phyloP scores from a whole-genome alignment of 768 basidiomycete species.

The Trametes elegans region DNA sequence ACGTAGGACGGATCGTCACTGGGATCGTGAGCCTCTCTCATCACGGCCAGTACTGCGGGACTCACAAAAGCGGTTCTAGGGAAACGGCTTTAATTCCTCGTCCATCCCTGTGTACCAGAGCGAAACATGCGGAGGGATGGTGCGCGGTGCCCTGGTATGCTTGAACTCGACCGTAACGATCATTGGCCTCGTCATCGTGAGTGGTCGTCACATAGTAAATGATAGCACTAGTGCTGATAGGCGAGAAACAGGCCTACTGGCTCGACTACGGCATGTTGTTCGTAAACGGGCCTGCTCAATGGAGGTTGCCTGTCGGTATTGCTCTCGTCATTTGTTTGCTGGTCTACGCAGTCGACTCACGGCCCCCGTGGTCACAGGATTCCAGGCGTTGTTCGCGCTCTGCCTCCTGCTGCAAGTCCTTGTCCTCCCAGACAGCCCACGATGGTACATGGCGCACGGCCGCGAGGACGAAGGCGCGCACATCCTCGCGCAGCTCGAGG shows the following conservation, averaged over 20 bases:
- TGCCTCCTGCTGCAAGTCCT: constrained; percentile 35
- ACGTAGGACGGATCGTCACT: constrained; percentile 38
- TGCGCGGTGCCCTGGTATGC: constrained; percentile 37
- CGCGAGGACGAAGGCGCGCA: constrained; percentile 34
- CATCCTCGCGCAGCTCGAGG: constrained; percentile 36
- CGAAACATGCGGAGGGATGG: constrained; percentile 37
- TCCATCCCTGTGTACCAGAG: constrained; percentile 42
- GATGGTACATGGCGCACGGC: constrained; percentile 42
- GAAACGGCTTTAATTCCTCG: constrained; percentile 42
- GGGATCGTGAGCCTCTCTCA: constrained; percentile 32
- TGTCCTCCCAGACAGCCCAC: constrained; percentile 39
- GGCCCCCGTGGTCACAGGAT: constrained; percentile 26
- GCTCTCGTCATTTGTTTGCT: background rate
- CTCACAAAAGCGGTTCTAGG: constrained; percentile 20
- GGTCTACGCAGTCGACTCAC: too few relatives aligned
- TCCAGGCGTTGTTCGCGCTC: constrained; percentile 40
- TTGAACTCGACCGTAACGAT: constrained; percentile 40
- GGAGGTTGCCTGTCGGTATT: constrained; percentile 25
- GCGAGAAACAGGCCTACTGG: constrained; percentile 35
- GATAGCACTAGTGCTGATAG: background rate
- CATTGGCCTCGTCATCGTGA: constrained; percentile 38
- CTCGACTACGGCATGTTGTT: constrained; percentile 42
- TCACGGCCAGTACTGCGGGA: too few relatives aligned
- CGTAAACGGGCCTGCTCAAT: constrained; percentile 28
- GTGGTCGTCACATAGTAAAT: constrained; percentile 1